A percentile compares a stretch with the other conserved stretches of the same genome.
Conservation (phyloP, 176 grass and related monocot genomes). For the Avena eriantha region DNA sequence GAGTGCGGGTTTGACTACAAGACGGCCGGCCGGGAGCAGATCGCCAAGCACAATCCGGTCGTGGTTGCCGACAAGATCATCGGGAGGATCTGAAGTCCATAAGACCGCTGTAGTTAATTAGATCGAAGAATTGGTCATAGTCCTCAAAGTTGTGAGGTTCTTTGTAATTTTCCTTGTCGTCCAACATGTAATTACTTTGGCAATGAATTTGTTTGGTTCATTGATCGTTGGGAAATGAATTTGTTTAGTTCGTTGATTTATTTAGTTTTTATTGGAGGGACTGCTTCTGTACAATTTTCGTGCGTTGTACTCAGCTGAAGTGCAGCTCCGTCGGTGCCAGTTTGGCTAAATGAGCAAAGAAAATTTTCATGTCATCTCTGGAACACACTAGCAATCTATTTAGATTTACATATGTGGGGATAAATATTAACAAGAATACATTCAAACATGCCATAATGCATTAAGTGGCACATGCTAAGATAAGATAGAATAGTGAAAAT, state of each 20-base stretch:
- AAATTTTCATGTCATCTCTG: background rate
- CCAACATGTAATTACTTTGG: background rate
- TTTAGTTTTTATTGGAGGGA: background rate
- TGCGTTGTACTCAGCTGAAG: background rate
- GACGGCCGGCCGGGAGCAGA: constrained; percentile 39
- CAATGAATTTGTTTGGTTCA: background rate
- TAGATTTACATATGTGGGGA: background rate
- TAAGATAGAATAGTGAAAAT: background rate
- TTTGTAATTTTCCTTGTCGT: background rate
- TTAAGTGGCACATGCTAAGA: background rate
- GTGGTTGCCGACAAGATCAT: constrained; percentile 57
- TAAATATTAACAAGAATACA: background rate
- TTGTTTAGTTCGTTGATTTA: background rate
- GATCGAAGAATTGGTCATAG: background rate
- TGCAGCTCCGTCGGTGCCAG: background rate
- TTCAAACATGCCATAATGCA: background rate
- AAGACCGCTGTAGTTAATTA: background rate
- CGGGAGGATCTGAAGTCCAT: constrained; percentile 38
- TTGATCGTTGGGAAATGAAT: background rate
- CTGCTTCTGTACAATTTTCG: background rate
- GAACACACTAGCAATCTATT: background rate
- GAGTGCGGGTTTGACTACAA: constrained; percentile 68
- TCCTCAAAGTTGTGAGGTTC: background rate
- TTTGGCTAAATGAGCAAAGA: background rate
- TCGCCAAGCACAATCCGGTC: constrained; percentile 54